Evolutionary conservation across 306 rosid species (phyloP), one percentile per base, ranked within the genome.

Genomic region (Echinosophora koreensis): DNA sequence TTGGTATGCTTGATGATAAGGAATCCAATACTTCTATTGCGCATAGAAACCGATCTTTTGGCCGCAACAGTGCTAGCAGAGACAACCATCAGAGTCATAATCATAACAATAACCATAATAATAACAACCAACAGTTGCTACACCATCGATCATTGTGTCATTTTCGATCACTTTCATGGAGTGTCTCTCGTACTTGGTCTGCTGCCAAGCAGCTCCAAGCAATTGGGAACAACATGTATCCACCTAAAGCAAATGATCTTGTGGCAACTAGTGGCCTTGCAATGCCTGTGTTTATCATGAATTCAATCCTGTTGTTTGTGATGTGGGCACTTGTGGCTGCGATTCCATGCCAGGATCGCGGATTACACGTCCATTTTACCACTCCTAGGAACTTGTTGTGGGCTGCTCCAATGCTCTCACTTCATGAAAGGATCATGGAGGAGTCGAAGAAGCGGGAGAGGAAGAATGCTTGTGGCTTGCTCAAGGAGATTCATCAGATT

Each of bases 271-370:
- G 79, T 69, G 97, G 98, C 11, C 83, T 95, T 7, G 97, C 93
- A 0, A 61, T 81, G 41, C 80, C 85, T 0, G 84, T 95, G 35
- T 95, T 66, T 41, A 85, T 91, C 4, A 83, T 89, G 87, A 95
- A 92, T 81, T 84, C 87, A 34, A 67, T 90, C 0, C 69, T 95
- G 39, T 61, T 95, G 81, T 92, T 95, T 57, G 89, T 91, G 60
- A 90, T 87, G 96, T 95, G 97, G 97, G 89, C 90, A 30, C 83
- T 95, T 77, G 97, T 95, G 52, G 98, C 98, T 7, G 97, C 98
- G 5, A 92, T 95, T 79, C 98, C 98, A 1, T 95, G 98, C 89
- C 98, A 95, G 84, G 98, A 95, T 83, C 87, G 98, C 0, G 98
- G 98, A 4, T 81, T 95, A 37, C 88, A 89, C 18, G 96, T 86